Base-by-base conservation (phyloP, 1,284 basidiomycete genomes). In the Crucibulum parvulum region DNA sequence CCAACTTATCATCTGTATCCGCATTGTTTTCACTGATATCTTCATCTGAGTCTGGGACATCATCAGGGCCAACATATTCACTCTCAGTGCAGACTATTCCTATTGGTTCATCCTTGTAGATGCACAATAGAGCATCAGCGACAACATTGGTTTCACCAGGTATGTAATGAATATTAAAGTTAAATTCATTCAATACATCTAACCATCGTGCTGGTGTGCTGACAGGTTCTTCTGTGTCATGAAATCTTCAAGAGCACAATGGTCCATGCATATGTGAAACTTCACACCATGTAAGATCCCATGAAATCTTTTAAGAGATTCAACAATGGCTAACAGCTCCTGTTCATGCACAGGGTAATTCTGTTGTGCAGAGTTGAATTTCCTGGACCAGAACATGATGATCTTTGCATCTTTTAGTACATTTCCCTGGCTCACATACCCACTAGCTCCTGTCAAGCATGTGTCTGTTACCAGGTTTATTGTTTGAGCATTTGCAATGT, bases 91-190 rank as follows among this genome's bases (percentile, higher is more conserved):
- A 54, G 2, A 72, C 67, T 0, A 62, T 69, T 2, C 73, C 72
- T 3, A 56, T 35, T 0, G 61, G 56, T 31, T 80, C 75, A 36
- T 71, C 58, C 2, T 60, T 62, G 55, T 78, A 79, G 15, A 79
- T 72, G 1, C 74, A 62, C 0, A 76, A 80, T 24, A 80, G 61
- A 0, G 72, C 72, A 53, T 80, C 77, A 2, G 77, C 69, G 0
- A 78, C 50, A 2, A 63, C 51, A 54, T 79, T 80, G 0, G 62
- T 62, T 9, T 59, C 55, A 0, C 76, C 75, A 0, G 74, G 70
- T 37, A 79, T 68, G 56, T 79, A 73, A 6, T 66, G 41, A 4
- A 80, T 67, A 6, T 53, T 48, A 60, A 72, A 78, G 35, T 76
- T 65, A 54, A 78, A 80, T 18, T 72, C 73, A 41, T 57, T 65